Evolutionary conservation across 192 early-diverging fungal genomes (phyloP).

Genomic region (Coemansia sp.): DNA sequence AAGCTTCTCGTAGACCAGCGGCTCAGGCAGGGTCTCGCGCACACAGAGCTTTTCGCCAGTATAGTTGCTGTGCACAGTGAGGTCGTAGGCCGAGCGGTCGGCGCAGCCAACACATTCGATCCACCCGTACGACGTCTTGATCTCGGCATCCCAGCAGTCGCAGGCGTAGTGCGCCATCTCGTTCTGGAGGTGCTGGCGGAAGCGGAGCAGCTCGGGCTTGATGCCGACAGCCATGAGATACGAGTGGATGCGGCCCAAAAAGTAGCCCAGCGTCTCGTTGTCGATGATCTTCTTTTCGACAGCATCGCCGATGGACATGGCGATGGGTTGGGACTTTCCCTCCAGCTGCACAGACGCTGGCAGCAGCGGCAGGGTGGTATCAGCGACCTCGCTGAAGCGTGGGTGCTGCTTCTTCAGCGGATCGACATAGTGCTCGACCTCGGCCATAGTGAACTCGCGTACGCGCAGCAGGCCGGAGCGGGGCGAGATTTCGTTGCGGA

Average conservation of each 20-base stretch:
- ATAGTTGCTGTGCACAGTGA: slow-evolving; percentile 82
- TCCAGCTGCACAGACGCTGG: slow-evolving; percentile 72
- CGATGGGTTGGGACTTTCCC: slow-evolving; percentile 67
- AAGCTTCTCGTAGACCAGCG: slow-evolving; percentile 70
- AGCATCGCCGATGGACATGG: slow-evolving; percentile 88
- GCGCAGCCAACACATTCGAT: slow-evolving; percentile 99
- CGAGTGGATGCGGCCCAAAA: slow-evolving; percentile 89
- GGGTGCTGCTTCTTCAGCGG: slow-evolving; percentile 89
- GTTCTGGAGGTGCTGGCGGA: slow-evolving; percentile 98
- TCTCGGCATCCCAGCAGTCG: slow-evolving; percentile 99
- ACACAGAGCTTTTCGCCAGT: slow-evolving; percentile 95
- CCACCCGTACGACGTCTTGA: slow-evolving; percentile 93
- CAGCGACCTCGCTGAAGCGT: slow-evolving; percentile 83
- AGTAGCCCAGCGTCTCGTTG: slow-evolving; percentile 99
- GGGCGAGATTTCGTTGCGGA: slow-evolving; percentile 99
- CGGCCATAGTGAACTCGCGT: slow-evolving; percentile 97
- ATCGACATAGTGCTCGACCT: slow-evolving; percentile 99
- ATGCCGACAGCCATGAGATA: slow-evolving; percentile 92
- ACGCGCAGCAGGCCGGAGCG: slow-evolving; percentile 93
- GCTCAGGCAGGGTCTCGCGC: slow-evolving; percentile 83
- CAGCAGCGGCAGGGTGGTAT: slow-evolving; percentile 76
- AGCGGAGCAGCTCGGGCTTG: slow-evolving; percentile 78
- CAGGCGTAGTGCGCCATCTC: slow-evolving; percentile 99
- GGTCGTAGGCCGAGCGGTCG: slow-evolving; percentile 96
- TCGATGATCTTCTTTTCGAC: slow-evolving; percentile 83